Evolutionary conservation across 2,329 filamentous ascomycete genomes (phyloP).

Genomic region (Byssochlamys sp.): DNA sequence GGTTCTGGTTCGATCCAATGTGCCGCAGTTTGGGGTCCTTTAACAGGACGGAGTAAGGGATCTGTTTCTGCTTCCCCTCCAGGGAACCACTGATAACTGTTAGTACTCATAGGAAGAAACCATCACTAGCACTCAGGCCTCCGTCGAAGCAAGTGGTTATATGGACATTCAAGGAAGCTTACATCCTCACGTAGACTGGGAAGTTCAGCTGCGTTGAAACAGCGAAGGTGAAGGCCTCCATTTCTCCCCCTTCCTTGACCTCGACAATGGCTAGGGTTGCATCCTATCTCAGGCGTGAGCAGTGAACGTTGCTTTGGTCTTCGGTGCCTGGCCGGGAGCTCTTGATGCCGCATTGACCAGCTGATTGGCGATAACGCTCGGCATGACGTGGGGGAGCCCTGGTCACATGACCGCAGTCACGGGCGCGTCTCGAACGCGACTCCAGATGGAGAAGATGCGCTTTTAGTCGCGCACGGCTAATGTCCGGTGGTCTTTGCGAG

Average conservation of each 20-base stretch:
- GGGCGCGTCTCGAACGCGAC: neutral
- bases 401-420: neutral
- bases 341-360: neutral
- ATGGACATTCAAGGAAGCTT: conserved; percentile 6
- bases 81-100: conserved; percentile 52
- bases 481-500: neutral
- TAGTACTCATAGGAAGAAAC: neutral
- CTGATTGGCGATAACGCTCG: neutral
- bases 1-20: conserved; percentile 73
- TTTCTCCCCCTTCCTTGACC: conserved; percentile 31
- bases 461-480: neutral
- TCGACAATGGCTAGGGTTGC: neutral
- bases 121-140: neutral
- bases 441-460: neutral
- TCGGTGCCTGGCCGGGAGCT: neutral
- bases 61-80: conserved; percentile 66
- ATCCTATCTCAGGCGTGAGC: neutral
- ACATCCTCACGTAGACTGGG: conserved; percentile 57
- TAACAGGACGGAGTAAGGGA: conserved; percentile 68
- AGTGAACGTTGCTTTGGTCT: neutral
- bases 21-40: conserved; percentile 72
- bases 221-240: conserved; percentile 95
- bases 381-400: neutral
- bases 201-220: conserved; percentile 75
- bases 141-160: neutral